Conservation (phyloP, 139 green algal genomes). For the Bryopsis sp. region DNA sequence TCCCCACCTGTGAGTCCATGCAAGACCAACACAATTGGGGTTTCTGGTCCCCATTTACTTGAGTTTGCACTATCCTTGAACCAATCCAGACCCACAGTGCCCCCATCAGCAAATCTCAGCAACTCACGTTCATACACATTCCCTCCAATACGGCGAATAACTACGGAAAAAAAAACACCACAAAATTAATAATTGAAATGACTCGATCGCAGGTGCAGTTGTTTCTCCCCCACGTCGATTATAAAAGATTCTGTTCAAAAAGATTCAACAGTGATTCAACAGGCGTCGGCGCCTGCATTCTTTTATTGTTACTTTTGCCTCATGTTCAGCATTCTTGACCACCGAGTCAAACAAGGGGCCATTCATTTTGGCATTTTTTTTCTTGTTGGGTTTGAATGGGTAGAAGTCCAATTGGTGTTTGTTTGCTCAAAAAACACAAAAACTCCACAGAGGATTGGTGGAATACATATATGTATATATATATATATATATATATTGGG, state of each 20-base stretch:
- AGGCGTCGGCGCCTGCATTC: neutral
- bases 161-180: neutral
- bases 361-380: neutral
- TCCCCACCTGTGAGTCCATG: conserved; percentile 30
- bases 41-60: conserved; percentile 1
- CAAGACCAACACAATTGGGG: conserved; percentile 42
- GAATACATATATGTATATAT: neutral
- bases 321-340: neutral
- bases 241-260: neutral
- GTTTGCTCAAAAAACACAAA: neutral
- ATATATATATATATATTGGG: no score
- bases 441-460: neutral
- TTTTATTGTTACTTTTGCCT: neutral
- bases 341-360: neutral
- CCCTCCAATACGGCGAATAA: conserved; percentile 5
- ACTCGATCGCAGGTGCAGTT: neutral
- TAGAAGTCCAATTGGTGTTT: neutral
- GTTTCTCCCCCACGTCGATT: neutral
- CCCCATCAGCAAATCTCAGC: conserved; percentile 35
- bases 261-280: neutral
- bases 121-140: conserved; percentile 13
- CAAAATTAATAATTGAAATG: neutral
- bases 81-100: conserved; percentile 58
- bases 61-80: conserved; percentile 35
- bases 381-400: conserved; percentile 7